Conservation (phyloP, 2,329 filamentous ascomycete species). For the Fusarium scirpi region DNA sequence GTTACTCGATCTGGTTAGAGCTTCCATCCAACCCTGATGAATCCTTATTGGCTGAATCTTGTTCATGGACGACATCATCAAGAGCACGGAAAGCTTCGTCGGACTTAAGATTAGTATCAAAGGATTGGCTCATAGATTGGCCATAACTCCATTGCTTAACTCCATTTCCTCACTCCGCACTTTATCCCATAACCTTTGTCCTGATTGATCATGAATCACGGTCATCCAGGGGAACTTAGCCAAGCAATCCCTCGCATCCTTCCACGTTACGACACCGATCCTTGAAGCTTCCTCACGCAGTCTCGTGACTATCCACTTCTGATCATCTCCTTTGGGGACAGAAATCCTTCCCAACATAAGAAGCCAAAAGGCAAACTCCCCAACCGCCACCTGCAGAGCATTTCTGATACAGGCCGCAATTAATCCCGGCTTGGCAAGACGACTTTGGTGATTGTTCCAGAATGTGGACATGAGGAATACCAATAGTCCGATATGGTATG, state of each 20-base stretch:
- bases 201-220: not conserved
- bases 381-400: accelerated
- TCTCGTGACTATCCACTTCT: not conserved
- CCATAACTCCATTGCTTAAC: not conserved
- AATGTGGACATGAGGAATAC: conserved; percentile 7
- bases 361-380: not conserved
- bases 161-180: not conserved
- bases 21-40: accelerated
- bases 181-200: not conserved
- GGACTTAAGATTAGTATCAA: not conserved
- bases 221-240: not conserved
- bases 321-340: not conserved
- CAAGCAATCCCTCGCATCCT: not conserved
- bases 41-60: not conserved
- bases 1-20: not conserved
- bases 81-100: not conserved
- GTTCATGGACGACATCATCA: not conserved
- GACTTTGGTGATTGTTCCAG: conserved; percentile 4
- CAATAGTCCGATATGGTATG: not conserved
- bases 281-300: not conserved
- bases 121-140: accelerated
- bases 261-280: not conserved
- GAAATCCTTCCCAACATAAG: not conserved
- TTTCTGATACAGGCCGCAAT: not conserved
- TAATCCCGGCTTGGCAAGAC: not conserved